Evolutionary conservation across 2,329 filamentous ascomycete genomes (phyloP).

Genomic region (Sarocladium brachiariae): DNA sequence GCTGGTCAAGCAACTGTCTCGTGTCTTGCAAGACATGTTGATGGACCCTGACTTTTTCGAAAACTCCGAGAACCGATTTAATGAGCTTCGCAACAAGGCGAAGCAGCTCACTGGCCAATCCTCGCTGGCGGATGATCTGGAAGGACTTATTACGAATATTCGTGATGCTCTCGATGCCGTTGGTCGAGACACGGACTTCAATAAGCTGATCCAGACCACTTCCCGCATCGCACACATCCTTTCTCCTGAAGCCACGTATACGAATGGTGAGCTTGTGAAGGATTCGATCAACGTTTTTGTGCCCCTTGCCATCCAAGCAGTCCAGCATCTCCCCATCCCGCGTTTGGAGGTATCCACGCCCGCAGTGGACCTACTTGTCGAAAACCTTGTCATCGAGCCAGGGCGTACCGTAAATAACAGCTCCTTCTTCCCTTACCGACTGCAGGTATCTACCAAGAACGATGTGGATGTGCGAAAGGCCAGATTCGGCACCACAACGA

Average conservation of each 20-base stretch:
- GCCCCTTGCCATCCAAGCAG: conserved; percentile 65
- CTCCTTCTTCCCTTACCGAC: conserved; percentile 80
- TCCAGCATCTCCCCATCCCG: conserved; percentile 87
- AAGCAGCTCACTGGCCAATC: conserved; percentile 62
- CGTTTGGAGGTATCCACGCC: conserved; percentile 82
- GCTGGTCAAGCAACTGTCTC: conserved; percentile 65
- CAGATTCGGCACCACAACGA: conserved; percentile 52
- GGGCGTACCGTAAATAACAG: conserved; percentile 76
- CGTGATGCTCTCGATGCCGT: conserved; percentile 63
- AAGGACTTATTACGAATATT: conserved; percentile 62
- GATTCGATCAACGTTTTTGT: conserved; percentile 77
- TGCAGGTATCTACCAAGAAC: conserved; percentile 78
- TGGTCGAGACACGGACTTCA: conserved; percentile 63
- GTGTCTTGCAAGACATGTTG: conserved; percentile 71
- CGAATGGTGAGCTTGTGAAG: conserved; percentile 64
- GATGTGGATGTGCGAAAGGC: conserved; percentile 80
- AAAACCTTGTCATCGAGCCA: conserved; percentile 86
- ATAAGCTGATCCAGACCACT: conserved; percentile 60
- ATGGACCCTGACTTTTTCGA: conserved; percentile 84
- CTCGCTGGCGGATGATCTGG: conserved; percentile 64
- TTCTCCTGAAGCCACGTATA: conserved; percentile 55
- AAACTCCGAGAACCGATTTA: conserved; percentile 52
- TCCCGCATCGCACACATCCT: conserved; percentile 63
- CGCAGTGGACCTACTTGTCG: conserved; percentile 75
- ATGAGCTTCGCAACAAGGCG: conserved; percentile 44